A percentile compares a stretch with the other conserved stretches of the same genome.
Evolutionary conservation across 2,329 filamentous ascomycete species (phyloP).

Genomic region (Aspergillus sp.): DNA sequence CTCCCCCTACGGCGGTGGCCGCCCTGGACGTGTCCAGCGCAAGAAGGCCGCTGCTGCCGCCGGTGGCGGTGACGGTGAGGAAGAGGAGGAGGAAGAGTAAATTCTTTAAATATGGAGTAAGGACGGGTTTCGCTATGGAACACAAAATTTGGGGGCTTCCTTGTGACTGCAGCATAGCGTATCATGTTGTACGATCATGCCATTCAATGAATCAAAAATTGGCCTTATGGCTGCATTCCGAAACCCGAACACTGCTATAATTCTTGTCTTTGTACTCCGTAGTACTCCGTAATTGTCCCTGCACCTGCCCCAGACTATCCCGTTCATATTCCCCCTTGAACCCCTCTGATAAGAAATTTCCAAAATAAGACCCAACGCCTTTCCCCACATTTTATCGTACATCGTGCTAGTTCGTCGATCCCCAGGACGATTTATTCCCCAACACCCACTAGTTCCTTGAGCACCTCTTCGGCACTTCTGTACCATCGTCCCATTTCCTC

Average conservation of each 20-base stretch:
- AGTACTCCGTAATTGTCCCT: background rate
- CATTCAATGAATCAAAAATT: constrained; percentile 35
- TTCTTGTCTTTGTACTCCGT: background rate
- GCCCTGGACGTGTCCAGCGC: constrained; percentile 95
- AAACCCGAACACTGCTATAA: constrained; percentile 20
- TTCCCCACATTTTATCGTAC: constrained; percentile 17
- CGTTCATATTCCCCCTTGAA: constrained; percentile 12
- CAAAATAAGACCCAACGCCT: constrained; percentile 23
- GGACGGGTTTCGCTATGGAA: constrained; percentile 40
- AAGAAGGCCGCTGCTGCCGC: constrained; percentile 99
- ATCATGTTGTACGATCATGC: constrained; percentile 43
- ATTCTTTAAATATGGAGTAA: constrained; percentile 40
- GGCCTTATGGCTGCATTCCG: constrained; percentile 38
- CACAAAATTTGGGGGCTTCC: constrained; percentile 33
- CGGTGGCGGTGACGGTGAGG: constrained; percentile 57
- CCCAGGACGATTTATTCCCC: constrained; percentile 19
- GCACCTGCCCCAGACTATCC: background rate
- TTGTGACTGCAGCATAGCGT: constrained; percentile 40
- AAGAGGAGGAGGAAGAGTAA: constrained; percentile 77
- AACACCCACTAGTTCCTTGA: constrained; percentile 41
- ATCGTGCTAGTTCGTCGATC: constrained; percentile 14
- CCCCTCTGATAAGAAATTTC: background rate
- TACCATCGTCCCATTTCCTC: constrained; percentile 50
- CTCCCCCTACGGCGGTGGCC: constrained; percentile 96
- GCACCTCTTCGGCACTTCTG: constrained; percentile 38